phyloP scores from a whole-genome alignment of 352 stramenopile species.

The Globisporangium carolinianum region DNA sequence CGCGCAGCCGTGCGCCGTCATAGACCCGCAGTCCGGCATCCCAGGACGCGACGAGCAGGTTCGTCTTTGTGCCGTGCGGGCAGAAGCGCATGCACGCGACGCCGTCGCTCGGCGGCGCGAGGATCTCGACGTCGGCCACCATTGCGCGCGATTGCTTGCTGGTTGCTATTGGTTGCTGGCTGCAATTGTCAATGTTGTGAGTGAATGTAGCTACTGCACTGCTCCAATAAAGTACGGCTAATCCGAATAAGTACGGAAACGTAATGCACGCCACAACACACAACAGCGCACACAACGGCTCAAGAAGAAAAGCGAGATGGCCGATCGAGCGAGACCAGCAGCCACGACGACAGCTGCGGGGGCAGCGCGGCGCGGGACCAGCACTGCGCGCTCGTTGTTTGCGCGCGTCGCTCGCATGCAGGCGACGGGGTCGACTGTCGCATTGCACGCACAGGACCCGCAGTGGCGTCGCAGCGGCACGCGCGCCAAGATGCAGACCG shows the following conservation, averaged over 20 bases:
- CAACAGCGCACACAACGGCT: no score
- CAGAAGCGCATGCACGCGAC: conserved; percentile 81
- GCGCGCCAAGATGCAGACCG: conserved; percentile 34
- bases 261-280: no score
- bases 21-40: conserved; percentile 67
- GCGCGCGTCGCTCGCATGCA: conserved; percentile 53
- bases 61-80: conserved; percentile 25
- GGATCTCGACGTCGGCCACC: conserved; percentile 41
- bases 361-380: no score
- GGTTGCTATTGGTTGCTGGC: no score
- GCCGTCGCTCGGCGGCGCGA: conserved; percentile 73
- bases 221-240: no score
- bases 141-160: conserved; percentile 7
- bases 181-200: no score
- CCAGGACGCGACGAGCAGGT: conserved; percentile 78
- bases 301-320: no score
- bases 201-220: no score
- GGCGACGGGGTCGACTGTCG: conserved; percentile 32
- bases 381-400: conserved; percentile 28
- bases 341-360: no score
- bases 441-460: conserved; percentile 5
- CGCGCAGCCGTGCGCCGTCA: conserved; percentile 40
- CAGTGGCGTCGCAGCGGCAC: conserved; percentile 34
- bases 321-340: no score
- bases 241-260: no score